Evolutionary conservation across 768 basidiomycete species (phyloP).

Genomic region (Kwoniella dendrophila): DNA sequence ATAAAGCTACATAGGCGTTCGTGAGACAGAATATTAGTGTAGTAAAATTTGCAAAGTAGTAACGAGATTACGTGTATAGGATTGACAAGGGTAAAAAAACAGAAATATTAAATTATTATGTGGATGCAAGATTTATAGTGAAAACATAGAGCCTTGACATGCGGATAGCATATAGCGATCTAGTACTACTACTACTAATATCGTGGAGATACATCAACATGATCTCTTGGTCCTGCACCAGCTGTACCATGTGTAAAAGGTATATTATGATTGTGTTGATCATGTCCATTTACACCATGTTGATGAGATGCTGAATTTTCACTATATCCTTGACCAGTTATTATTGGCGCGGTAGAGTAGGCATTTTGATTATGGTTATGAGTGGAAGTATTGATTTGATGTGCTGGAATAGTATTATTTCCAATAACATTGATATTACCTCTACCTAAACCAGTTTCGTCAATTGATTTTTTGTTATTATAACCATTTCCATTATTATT

Average conservation of each 20-base stretch:
- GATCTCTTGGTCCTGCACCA: conserved; percentile 16
- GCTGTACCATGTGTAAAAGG: conserved; percentile 21
- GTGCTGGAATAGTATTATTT: conserved; percentile 5
- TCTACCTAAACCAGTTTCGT: neutral
- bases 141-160: no score
- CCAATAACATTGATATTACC: neutral
- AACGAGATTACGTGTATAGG: no score
- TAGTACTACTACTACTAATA: neutral
- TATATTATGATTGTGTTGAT: conserved; percentile 6
- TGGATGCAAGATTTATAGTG: no score
- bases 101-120: no score
- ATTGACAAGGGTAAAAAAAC: no score
- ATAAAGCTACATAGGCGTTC: no score
- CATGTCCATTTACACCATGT: conserved; percentile 1
- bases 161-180: no score
- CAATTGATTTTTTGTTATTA: conserved; percentile 2
- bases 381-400: neutral
- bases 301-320: neutral
- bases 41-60: no score
- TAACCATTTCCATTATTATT: neutral
- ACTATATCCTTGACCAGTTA: neutral
- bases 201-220: conserved; percentile 11
- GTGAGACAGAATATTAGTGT: no score
- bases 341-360: neutral
- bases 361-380: neutral